Evolutionary conservation across 1,284 basidiomycete species (phyloP).

Genomic region (Afroboletus lepidellus): DNA sequence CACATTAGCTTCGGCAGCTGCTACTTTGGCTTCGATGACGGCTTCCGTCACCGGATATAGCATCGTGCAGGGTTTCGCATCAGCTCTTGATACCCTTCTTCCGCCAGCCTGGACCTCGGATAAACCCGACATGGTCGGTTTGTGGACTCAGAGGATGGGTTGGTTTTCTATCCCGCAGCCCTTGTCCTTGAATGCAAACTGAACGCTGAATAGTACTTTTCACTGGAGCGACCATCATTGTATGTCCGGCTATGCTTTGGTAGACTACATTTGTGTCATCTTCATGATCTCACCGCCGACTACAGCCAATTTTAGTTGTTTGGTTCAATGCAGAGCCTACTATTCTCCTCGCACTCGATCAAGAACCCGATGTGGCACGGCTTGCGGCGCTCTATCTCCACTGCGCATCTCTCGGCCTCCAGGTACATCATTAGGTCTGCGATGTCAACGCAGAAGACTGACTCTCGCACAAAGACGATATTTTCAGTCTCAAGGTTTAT

Average conservation of each 20-base stretch:
- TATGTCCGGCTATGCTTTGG: conserved; percentile 38
- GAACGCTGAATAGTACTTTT: conserved; percentile 55
- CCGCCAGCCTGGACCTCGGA: conserved; percentile 90
- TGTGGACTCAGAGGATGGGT: conserved; percentile 91
- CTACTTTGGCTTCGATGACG: conserved; percentile 85
- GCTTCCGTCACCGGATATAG: conserved; percentile 71
- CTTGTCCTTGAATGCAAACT: conserved; percentile 5
- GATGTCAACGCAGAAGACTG: neutral
- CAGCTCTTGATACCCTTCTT: conserved; percentile 86
- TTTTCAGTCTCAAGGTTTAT: conserved; percentile 87
- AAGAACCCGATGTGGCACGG: conserved; percentile 85
- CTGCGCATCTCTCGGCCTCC: conserved; percentile 78
- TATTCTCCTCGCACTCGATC: conserved; percentile 80
- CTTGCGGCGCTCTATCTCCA: conserved; percentile 78
- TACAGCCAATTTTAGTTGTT: conserved; percentile 61
- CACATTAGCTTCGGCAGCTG: conserved; percentile 79
- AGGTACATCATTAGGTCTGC: conserved; percentile 41
- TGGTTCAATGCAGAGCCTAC: conserved; percentile 85
- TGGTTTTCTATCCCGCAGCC: conserved; percentile 20
- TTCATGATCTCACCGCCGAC: neutral
- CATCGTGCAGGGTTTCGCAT: conserved; percentile 80
- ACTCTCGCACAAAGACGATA: conserved; percentile 57
- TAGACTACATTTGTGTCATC: neutral
- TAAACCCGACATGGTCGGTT: conserved; percentile 81
- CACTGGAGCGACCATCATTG: conserved; percentile 56